A percentile compares a stretch with the other conserved stretches of the same genome.
Evolutionary conservation across 768 basidiomycete genomes (phyloP).

Genomic region (Gloeophyllum trabeum): DNA sequence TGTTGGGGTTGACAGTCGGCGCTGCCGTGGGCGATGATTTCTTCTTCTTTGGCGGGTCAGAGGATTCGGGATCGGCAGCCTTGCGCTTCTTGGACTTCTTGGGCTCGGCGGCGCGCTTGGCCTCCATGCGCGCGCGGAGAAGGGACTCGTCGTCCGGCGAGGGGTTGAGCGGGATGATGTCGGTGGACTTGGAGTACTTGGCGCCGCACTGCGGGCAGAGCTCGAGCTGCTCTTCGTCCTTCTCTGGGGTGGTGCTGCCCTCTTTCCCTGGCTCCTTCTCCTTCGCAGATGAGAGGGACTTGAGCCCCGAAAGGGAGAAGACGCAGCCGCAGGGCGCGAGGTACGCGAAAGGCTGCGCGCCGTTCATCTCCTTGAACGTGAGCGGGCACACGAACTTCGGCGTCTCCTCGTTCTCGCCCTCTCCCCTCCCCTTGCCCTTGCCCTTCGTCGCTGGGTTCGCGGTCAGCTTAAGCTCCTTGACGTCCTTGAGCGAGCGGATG

Average conservation of each 20-base stretch:
- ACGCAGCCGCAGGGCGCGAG: slow-evolving; percentile 82
- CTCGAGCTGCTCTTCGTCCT: slow-evolving; percentile 28
- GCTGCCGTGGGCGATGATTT: slow-evolving; percentile 23
- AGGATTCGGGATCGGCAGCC: slow-evolving; percentile 14
- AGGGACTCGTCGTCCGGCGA: slow-evolving; percentile 49
- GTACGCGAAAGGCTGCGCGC: slow-evolving; percentile 80
- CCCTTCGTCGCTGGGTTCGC: slow-evolving; percentile 45
- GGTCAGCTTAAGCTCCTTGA: slow-evolving; percentile 75
- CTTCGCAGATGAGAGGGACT: slow-evolving; percentile 25
- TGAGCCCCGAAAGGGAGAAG: slow-evolving; percentile 77
- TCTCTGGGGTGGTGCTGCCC: slow-evolving; percentile 12
- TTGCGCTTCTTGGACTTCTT: slow-evolving; percentile 53
- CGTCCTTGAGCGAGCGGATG: slow-evolving; percentile 85
- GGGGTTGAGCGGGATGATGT: slow-evolving; percentile 63
- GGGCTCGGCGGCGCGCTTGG: slow-evolving; percentile 41
- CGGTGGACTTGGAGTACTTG: slow-evolving; percentile 47
- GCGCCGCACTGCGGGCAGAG: slow-evolving; percentile 71
- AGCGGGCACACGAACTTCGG: slow-evolving; percentile 86
- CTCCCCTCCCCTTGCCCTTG: slow-evolving; percentile 26
- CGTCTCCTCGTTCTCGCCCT: slow-evolving; percentile 24
- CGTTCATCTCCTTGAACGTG: slow-evolving; percentile 92
- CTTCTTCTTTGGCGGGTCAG: slow-evolving; percentile 28
- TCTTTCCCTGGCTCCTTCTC: slow-evolving; percentile 4
- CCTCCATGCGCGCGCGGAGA: slow-evolving; percentile 46
- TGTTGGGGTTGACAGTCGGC: slow-evolving; percentile 38